phyloP scores from a whole-genome alignment of 164 flowering plant genomes.

The Pachysandra terminalis region DNA sequence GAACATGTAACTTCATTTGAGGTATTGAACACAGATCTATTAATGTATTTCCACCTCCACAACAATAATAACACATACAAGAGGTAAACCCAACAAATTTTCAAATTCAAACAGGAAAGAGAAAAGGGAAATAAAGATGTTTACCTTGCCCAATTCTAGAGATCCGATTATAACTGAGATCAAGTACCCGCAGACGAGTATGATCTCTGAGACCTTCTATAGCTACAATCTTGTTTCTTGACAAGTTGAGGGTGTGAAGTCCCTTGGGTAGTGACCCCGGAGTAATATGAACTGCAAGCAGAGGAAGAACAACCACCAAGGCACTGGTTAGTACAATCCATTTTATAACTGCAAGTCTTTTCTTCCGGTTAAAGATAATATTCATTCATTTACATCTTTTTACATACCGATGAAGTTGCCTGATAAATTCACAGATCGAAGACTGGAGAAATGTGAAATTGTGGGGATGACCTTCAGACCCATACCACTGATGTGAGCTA shows the following conservation, averaged over 20 bases:
- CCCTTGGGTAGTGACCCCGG: constrained; percentile 88
- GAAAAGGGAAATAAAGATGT: not conserved
- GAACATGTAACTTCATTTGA: no score
- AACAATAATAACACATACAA: no score
- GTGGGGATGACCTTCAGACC: constrained; percentile 67
- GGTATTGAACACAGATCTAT: not conserved
- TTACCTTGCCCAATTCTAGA: constrained; percentile 85
- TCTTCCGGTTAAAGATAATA: constrained; percentile 2
- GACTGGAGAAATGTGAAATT: constrained; percentile 56
- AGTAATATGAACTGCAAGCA: constrained; percentile 64
- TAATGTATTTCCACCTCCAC: not conserved
- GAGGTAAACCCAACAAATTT: no score
- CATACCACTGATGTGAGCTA: constrained; percentile 74
- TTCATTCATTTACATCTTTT: not conserved
- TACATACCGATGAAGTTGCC: constrained; percentile 69
- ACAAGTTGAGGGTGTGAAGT: constrained; percentile 74
- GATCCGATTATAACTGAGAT: constrained; percentile 88
- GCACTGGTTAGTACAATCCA: constrained; percentile 1
- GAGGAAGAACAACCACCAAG: constrained; percentile 6
- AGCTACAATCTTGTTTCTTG: constrained; percentile 77
- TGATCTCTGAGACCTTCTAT: constrained; percentile 92
- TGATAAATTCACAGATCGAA: constrained; percentile 78
- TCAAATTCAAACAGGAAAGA: not conserved
- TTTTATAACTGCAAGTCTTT: not conserved
- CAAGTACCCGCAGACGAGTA: constrained; percentile 67